Conservation (phyloP, 1,139 yeast genomes). For the Diutina rugosa region DNA sequence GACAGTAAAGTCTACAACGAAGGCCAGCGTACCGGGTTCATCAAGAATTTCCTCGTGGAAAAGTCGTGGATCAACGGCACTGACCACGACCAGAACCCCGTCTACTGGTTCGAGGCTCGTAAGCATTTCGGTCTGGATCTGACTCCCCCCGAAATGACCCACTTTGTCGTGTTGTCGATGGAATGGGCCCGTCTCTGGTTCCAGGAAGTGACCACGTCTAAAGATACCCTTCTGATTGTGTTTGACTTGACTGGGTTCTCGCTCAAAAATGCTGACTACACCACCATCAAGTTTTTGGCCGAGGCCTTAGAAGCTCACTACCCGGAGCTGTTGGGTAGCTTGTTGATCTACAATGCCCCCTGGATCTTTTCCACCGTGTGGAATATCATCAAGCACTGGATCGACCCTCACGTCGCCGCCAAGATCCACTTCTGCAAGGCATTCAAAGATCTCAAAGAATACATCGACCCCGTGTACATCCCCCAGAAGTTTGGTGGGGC, state of each 20-base stretch:
- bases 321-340: slow-evolving; percentile 70
- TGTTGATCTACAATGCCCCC: slow-evolving; percentile 79
- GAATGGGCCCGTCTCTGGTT: slow-evolving; percentile 58
- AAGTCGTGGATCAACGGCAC: slow-evolving; percentile 56
- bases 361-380: slow-evolving; percentile 83
- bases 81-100: slow-evolving; percentile 55
- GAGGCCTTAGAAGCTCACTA: slow-evolving; percentile 76
- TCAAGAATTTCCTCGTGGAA: slow-evolving; percentile 37
- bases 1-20: slow-evolving; percentile 28
- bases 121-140: slow-evolving; percentile 63
- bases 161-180: slow-evolving; percentile 51
- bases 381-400: slow-evolving; percentile 75
- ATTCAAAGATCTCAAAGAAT: slow-evolving; percentile 42
- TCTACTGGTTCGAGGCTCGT: slow-evolving; percentile 61
- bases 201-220: slow-evolving; percentile 21
- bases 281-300: slow-evolving; percentile 68
- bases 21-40: slow-evolving; percentile 24
- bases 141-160: slow-evolving; percentile 52
- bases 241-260: slow-evolving; percentile 71
- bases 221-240: slow-evolving; percentile 56
- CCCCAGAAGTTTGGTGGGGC: slow-evolving; percentile 60
- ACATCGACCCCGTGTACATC: slow-evolving; percentile 38
- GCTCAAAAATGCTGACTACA: slow-evolving; percentile 72
- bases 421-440: slow-evolving; percentile 65
- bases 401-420: slow-evolving; percentile 80